Conservation (phyloP, 306 rosid genomes). For the Vicia sativa region DNA sequence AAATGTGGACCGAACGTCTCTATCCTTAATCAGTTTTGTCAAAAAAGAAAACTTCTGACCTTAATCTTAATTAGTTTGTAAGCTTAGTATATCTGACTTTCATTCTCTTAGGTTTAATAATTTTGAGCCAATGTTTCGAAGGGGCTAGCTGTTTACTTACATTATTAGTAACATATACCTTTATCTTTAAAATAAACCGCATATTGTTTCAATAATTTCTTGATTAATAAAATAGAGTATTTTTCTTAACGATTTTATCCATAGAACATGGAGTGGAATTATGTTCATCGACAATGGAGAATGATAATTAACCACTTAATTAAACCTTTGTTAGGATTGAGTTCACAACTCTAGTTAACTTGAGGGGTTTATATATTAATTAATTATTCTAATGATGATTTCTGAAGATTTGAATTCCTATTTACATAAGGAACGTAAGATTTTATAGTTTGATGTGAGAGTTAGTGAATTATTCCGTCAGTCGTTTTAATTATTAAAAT, state of each 20-base stretch:
- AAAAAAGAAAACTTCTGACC: neutral
- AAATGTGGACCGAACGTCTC: no score
- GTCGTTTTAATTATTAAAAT: no score
- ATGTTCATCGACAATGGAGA: slow-evolving; percentile 33
- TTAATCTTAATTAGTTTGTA: neutral
- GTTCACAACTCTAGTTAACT: slow-evolving; percentile 23
- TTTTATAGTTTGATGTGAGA: no score
- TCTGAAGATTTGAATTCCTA: slow-evolving; percentile 15
- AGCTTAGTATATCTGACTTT: neutral
- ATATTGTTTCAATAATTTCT: neutral
- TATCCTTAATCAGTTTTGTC: no score
- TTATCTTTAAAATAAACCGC: neutral
- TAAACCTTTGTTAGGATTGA: slow-evolving; percentile 19
- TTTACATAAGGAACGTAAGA: slow-evolving; percentile 5
- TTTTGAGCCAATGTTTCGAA: slow-evolving; percentile 16
- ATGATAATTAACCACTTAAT: neutral
- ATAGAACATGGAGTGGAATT: slow-evolving; percentile 23
- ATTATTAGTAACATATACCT: neutral
- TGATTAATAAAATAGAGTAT: neutral
- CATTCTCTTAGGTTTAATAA: slow-evolving; percentile 28
- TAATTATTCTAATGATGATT: neutral
- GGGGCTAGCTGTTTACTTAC: neutral
- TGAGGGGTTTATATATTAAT: slow-evolving; percentile 34
- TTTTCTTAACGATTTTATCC: slow-evolving; percentile 3
- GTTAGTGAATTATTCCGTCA: no score